phyloP scores from a whole-genome alignment of 176 grass and related monocot genomes.

The barley (Hordeum vulgare) region DNA sequence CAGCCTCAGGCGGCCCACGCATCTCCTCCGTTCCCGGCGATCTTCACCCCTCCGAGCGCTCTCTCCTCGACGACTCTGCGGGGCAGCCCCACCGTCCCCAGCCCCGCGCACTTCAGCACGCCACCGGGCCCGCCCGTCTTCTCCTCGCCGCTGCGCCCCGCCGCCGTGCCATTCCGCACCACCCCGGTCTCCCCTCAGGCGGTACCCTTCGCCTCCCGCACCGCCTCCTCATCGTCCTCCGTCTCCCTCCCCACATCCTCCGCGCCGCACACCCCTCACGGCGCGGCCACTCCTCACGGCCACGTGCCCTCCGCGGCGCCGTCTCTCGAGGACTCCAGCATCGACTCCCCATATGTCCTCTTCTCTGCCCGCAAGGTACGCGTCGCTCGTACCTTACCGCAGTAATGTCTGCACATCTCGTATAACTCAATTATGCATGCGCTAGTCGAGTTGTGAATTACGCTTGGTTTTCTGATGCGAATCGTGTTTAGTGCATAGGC shows the following conservation, averaged over 20 bases:
- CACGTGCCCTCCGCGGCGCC: constrained; percentile 23
- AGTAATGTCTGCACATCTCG: neutral
- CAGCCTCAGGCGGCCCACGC: constrained; percentile 34
- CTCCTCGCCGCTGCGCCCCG: constrained; percentile 73
- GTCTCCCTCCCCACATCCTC: constrained; percentile 61
- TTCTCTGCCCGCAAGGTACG: constrained; percentile 95
- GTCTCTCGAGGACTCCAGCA: constrained; percentile 40
- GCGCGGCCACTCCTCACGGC: constrained; percentile 31
- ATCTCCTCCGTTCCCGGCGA: constrained; percentile 42
- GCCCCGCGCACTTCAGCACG: constrained; percentile 62
- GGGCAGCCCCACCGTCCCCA: constrained; percentile 17
- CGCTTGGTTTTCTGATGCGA: neutral
- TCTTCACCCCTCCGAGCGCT: constrained; percentile 26
- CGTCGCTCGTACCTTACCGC: neutral
- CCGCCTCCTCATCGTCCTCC: constrained; percentile 26
- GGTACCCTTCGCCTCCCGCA: constrained; percentile 31
- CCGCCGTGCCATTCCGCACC: constrained; percentile 65
- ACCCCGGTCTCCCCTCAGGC: constrained; percentile 57
- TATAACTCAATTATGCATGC: neutral
- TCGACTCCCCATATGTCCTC: constrained; percentile 74
- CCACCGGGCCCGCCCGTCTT: constrained; percentile 84
- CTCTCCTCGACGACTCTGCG: constrained; percentile 19
- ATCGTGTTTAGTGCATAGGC: neutral
- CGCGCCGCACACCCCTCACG: constrained; percentile 51
- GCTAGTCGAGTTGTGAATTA: neutral